A percentile compares a stretch with the other conserved stretches of the same genome.
These are phyloP conservation scores for Periconia macrospinosa DNA, from an alignment of 2,329 filamentous ascomycete species.

Conservation along the genomic window DNA sequence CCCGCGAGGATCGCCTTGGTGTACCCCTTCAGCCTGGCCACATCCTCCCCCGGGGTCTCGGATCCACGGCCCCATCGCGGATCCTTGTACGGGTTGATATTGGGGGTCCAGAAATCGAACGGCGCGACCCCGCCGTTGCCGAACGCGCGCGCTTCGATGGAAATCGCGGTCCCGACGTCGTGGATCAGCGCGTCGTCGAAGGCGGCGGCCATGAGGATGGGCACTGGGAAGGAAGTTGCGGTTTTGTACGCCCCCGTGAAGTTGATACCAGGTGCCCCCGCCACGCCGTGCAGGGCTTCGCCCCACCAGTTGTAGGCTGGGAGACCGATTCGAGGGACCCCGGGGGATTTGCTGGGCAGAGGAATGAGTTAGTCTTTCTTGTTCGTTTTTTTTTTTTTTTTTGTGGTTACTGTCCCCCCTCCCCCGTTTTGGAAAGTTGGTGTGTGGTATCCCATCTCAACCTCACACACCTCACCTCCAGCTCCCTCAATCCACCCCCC, in stretches of 20 bases:
- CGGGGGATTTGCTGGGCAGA: slow-evolving; percentile 48
- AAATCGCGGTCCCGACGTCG: slow-evolving; percentile 58
- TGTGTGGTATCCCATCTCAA: no score
- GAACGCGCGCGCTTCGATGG: slow-evolving; percentile 66
- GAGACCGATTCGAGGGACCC: slow-evolving; percentile 42
- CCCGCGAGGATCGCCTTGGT: slow-evolving; percentile 28
- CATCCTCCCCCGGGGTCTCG: slow-evolving; percentile 62
- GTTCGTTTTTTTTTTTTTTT: no score
- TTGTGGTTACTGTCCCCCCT: no score
- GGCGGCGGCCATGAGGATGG: slow-evolving; percentile 63
- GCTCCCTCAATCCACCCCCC: no score
- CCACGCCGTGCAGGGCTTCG: slow-evolving; percentile 66
- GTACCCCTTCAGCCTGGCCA: slow-evolving; percentile 54
- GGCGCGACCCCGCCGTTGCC: slow-evolving; percentile 61
- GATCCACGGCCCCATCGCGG: slow-evolving; percentile 63
- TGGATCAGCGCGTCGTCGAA: slow-evolving; percentile 66
- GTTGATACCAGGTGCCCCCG: slow-evolving; percentile 53
- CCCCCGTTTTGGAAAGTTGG: no score
- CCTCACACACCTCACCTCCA: no score
- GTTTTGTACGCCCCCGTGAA: slow-evolving; percentile 64
- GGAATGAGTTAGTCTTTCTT: slow-evolving; percentile 58
- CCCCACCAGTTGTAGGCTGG: slow-evolving; percentile 45
- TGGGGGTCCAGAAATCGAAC: slow-evolving; percentile 64
- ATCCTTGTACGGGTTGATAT: slow-evolving; percentile 67
- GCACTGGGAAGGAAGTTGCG: slow-evolving; percentile 67